These are phyloP conservation scores for Microbotryum saponariae DNA, from an alignment of 1,284 basidiomycete genomes.

Conservation along the genomic window DNA sequence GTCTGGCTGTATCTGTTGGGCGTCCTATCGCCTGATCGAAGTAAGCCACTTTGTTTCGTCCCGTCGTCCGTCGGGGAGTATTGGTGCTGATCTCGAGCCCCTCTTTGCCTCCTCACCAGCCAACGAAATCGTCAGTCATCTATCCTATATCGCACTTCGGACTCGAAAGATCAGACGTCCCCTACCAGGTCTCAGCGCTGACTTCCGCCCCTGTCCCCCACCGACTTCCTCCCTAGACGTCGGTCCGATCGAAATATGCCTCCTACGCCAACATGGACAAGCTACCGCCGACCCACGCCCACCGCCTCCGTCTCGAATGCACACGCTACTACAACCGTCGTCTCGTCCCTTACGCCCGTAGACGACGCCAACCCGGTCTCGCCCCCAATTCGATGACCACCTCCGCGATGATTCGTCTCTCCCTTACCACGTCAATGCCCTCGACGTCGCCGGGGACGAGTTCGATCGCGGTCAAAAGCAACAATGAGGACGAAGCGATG, in stretches of 20 bases:
- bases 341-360: constrained; percentile 6
- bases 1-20: constrained; percentile 15
- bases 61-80: too few species aligned
- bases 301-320: constrained; percentile 11
- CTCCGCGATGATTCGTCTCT: too few species aligned
- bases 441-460: too few species aligned
- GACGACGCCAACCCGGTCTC: not conserved
- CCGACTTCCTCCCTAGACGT: not conserved
- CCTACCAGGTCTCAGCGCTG: not conserved
- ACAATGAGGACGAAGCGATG: constrained; percentile 6
- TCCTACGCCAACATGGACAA: constrained; percentile 16
- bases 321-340: constrained; percentile 13
- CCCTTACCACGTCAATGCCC: too few species aligned
- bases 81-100: not conserved
- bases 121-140: constrained; percentile 6
- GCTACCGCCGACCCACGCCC: constrained; percentile 1
- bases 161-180: too few species aligned
- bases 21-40: constrained; percentile 13
- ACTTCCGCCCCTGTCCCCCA: not conserved
- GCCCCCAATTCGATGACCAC: not conserved
- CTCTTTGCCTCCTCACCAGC: not conserved
- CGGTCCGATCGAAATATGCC: constrained; percentile 12
- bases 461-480: too few species aligned
- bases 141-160: not conserved
- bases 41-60: not conserved